Evolutionary conservation across 352 stramenopile genomes (phyloP), one percentile per base, ranked within the genome.

Genomic region (Phytophthora uliginosa): DNA sequence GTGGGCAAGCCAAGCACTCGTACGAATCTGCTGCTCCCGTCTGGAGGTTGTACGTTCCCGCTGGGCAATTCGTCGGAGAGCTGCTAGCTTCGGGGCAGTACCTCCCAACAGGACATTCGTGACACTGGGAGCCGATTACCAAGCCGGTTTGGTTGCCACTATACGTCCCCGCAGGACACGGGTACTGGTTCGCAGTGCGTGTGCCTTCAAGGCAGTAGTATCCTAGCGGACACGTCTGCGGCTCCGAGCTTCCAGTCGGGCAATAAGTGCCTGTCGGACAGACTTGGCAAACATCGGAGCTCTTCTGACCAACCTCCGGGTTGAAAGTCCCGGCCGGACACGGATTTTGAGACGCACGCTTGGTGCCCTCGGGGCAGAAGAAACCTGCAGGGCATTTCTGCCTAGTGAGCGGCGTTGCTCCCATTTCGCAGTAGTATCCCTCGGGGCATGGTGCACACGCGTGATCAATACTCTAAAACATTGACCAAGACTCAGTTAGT

Each of bases 311-410:
- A 22, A 79, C 79, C 2, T 79, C n/a, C 0, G 73, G 53, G 34
- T 90, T 98, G 70, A 86, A 98, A 3, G 91, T 97, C 22, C 95
- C 95, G 2, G 82, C 88, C 13, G 91, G 91, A 76, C 95, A 99
- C 3, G 94, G 88, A 50, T 90, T 94, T 73, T 91, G 81, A 17
- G 73, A 86, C 22, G 74, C 78, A 2, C 83, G 79, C 45, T 88
- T 91, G 0, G 91, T 95, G 40, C 79, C 81, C 74, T 85, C 66
- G 0, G 91, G 90, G 52, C 91, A 97, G 61, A 87, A 89, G 61
- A 86, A 94, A 1, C 88, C 85, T 15, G 82, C 36, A 0, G 86
- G 88, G 59, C 90, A 97, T 10, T 66, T 69, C 59, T 93, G 86
- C 56, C 76, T 79, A 10, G 84, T 94, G 50, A 92, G 34, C 1